Evolutionary conservation across 768 basidiomycete genomes (phyloP).

Genomic region (Pisolithus tinctorius): DNA sequence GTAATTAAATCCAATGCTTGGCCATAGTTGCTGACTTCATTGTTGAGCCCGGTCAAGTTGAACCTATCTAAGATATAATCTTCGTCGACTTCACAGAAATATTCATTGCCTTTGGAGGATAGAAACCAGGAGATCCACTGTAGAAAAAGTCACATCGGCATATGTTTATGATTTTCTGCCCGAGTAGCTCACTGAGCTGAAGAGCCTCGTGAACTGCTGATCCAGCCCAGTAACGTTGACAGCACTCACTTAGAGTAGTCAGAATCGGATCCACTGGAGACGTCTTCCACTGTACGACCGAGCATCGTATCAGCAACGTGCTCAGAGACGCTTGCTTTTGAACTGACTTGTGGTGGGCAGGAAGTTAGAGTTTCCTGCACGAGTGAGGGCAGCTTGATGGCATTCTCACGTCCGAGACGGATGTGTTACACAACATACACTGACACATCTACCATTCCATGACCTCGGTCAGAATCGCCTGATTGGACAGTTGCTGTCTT

Average conservation of each 20-base stretch:
- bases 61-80: constrained; percentile 98
- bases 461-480: too few species aligned
- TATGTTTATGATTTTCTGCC: constrained; percentile 3
- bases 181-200: constrained; percentile 23
- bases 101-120: constrained; percentile 97
- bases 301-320: constrained; percentile 27
- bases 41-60: constrained; percentile 95
- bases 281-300: constrained; percentile 63
- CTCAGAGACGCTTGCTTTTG: constrained; percentile 7
- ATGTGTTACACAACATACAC: too few species aligned
- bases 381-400: constrained; percentile 6
- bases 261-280: constrained; percentile 90
- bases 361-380: constrained; percentile 1
- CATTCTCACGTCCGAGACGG: constrained; percentile 8
- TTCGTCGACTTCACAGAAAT: constrained; percentile 99
- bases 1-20: constrained; percentile 95
- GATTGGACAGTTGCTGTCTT: not conserved
- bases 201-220: constrained; percentile 12
- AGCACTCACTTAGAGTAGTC: constrained; percentile 85
- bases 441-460: too few species aligned
- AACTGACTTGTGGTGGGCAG: constrained; percentile 19
- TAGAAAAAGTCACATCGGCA: constrained; percentile 9
- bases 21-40: constrained; percentile 90
- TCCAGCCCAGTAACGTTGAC: not conserved
- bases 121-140: constrained; percentile 99